Percentiles rank a stretch among this genome's conserved stretches.
Evolutionary conservation across 371 early-diverging fungal species (phyloP).

Genomic region (Blakeslea trispora): DNA sequence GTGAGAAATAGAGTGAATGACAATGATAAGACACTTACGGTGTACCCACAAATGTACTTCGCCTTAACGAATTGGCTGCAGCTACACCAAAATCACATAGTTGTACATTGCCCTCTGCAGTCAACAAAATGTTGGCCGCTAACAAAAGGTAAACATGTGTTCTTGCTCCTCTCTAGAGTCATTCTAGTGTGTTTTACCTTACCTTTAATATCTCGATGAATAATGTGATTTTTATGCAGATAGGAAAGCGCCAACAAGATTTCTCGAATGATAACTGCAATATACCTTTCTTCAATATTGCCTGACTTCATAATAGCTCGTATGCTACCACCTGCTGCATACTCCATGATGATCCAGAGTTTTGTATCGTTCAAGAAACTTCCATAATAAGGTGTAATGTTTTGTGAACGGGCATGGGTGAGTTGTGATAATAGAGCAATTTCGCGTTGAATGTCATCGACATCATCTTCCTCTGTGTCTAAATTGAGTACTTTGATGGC

Average conservation of each 20-base stretch:
- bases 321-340: conserved; percentile 94
- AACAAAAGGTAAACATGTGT: not conserved
- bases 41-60: conserved; percentile 90
- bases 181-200: not conserved
- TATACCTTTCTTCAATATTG: conserved; percentile 84
- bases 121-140: conserved; percentile 93
- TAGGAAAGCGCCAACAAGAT: conserved; percentile 88
- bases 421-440: conserved; percentile 87
- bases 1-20: conserved; percentile 31
- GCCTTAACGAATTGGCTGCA: conserved; percentile 68
- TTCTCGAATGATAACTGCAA: conserved; percentile 85
- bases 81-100: conserved; percentile 95
- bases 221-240: conserved; percentile 91
- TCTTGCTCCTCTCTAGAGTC: too few relatives aligned
- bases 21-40: too few relatives aligned
- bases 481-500: conserved; percentile 97
- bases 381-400: conserved; percentile 94
- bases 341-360: conserved; percentile 98
- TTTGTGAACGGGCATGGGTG: conserved; percentile 78
- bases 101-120: conserved; percentile 89
- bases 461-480: conserved; percentile 95
- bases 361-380: conserved; percentile 89
- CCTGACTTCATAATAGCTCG: conserved; percentile 84
- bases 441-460: conserved; percentile 94
- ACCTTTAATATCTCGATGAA: conserved; percentile 98